Evolutionary conservation across 306 rosid genomes (phyloP).

Genomic region (Fragaria vesca): DNA sequence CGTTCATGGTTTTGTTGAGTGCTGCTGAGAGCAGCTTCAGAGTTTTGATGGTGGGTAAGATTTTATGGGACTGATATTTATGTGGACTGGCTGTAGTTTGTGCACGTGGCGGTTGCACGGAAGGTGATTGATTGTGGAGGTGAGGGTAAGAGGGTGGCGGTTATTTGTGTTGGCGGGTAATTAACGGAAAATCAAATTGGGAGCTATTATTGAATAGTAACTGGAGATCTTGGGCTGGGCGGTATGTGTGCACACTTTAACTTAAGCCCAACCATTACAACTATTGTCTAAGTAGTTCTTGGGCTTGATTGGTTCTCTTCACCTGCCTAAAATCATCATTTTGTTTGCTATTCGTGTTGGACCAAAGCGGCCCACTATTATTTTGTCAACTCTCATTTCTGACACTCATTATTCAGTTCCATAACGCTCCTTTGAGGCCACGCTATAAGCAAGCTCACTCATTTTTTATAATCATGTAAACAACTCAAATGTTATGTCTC

Average conservation of each 20-base stretch:
- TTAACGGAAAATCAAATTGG: conserved; percentile 13
- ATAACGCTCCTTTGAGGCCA: too few relatives aligned
- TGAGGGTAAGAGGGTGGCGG: neutral
- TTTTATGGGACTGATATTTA: conserved; percentile 42
- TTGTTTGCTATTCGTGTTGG: too few relatives aligned
- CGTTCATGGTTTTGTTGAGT: conserved; percentile 41
- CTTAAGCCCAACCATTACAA: too few relatives aligned
- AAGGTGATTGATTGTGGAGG: neutral
- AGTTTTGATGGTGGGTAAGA: neutral
- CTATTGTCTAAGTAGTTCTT: too few relatives aligned
- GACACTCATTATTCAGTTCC: too few relatives aligned
- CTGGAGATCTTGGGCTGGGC: neutral
- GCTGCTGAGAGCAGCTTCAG: neutral
- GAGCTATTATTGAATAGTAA: neutral
- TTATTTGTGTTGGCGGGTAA: neutral
- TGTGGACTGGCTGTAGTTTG: conserved; percentile 40
- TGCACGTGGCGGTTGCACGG: conserved; percentile 51
- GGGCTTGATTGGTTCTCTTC: neutral
- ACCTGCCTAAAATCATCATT: too few relatives aligned
- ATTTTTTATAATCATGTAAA: too few relatives aligned
- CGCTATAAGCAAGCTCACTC: too few relatives aligned
- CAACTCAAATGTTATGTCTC: too few relatives aligned
- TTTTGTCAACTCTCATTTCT: too few relatives aligned
- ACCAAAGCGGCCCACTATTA: too few relatives aligned
- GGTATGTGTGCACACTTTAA: neutral